Conservation (phyloP, 2,329 filamentous ascomycete genomes). For the Phialophora macrospora region DNA sequence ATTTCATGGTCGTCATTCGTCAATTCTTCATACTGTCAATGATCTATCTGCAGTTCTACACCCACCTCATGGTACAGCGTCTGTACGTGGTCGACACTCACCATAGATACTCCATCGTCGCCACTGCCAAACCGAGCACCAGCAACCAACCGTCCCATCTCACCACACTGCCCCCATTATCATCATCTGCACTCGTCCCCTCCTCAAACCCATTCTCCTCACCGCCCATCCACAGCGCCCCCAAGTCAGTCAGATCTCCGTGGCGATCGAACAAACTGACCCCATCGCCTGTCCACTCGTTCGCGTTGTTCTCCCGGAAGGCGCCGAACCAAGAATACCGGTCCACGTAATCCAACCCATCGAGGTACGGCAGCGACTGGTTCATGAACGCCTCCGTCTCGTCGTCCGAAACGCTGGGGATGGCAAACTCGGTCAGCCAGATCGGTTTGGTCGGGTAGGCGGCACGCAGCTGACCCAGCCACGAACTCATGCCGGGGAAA, state of each 20-base stretch:
- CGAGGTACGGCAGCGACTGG: slow-evolving; percentile 67
- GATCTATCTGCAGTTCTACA: background rate
- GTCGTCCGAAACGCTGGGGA: slow-evolving; percentile 57
- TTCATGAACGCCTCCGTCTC: slow-evolving; percentile 68
- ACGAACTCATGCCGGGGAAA: slow-evolving; percentile 45
- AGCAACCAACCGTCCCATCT: slow-evolving; percentile 3
- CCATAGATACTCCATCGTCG: background rate
- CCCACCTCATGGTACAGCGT: background rate
- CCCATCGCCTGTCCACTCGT: slow-evolving; percentile 73
- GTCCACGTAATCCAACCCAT: slow-evolving; percentile 58
- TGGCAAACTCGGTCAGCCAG: slow-evolving; percentile 81
- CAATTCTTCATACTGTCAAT: background rate
- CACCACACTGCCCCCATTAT: background rate
- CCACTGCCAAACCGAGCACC: background rate
- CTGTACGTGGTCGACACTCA: background rate
- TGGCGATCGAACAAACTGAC: slow-evolving; percentile 66
- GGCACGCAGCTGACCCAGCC: slow-evolving; percentile 43
- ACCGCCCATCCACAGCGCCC: slow-evolving; percentile 74
- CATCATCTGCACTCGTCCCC: slow-evolving; percentile 32
- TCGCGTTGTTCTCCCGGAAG: slow-evolving; percentile 70
- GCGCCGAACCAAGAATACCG: slow-evolving; percentile 77
- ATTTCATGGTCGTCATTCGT: background rate
- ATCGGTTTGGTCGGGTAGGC: slow-evolving; percentile 61
- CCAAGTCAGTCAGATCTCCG: slow-evolving; percentile 75
- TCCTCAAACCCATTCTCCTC: slow-evolving; percentile 67